These are phyloP conservation scores for Ensete glaucum DNA, from an alignment of 176 grass and related monocot genomes.

Conservation along the genomic window DNA sequence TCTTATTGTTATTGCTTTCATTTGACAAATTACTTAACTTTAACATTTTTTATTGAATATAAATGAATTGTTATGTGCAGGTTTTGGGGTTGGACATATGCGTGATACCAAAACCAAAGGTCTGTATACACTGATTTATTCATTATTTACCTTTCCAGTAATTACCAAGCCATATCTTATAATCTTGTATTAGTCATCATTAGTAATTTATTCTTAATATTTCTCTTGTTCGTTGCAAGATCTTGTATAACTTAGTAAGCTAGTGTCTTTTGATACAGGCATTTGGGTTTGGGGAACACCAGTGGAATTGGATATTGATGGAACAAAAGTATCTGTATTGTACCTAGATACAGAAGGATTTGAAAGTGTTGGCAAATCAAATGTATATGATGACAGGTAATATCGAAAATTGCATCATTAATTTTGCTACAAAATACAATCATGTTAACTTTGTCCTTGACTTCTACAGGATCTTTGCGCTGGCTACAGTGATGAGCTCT, in stretches of 20 bases:
- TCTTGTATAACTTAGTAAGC: not conserved
- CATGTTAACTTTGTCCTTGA: not conserved
- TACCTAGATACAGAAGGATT: conserved; percentile 94
- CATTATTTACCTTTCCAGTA: not conserved
- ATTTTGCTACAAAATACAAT: not conserved
- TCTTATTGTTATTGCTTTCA: not conserved
- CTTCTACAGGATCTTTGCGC: conserved; percentile 74
- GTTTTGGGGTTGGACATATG: conserved; percentile 97
- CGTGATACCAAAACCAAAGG: conserved; percentile 97
- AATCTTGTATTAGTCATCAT: not conserved
- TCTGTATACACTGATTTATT: conserved; percentile 13
- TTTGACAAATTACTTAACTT: not conserved
- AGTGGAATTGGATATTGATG: conserved; percentile 58
- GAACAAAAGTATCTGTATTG: conserved; percentile 67
- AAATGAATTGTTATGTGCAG: conserved; percentile 26
- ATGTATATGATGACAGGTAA: conserved; percentile 99
- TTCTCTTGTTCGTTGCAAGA: not conserved
- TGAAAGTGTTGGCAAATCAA: conserved; percentile 92
- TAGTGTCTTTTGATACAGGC: conserved; percentile 32
- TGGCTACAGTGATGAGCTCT: conserved; percentile 85
- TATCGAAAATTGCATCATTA: not conserved
- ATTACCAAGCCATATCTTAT: not conserved
- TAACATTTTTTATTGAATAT: not conserved
- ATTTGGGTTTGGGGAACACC: conserved; percentile 91
- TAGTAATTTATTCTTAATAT: not conserved